A percentile compares a stretch with the other conserved stretches of the same genome.
Conservation (phyloP, 441 rosid species). For the Metrosideros polymorpha region DNA sequence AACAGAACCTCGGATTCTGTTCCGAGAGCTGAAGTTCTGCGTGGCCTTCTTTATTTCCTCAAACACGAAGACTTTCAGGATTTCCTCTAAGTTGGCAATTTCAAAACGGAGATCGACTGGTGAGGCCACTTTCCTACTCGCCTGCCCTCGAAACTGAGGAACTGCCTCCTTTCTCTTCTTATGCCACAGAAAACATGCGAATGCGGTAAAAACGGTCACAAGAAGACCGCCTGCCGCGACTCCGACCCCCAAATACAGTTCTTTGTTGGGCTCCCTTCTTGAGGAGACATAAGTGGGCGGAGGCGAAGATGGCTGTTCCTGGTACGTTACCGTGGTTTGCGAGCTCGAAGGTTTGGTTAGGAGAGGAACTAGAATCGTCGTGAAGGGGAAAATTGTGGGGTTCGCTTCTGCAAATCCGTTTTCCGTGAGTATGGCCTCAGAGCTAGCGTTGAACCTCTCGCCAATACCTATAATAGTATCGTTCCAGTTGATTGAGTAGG, state of each 20-base stretch:
- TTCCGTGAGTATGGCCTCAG: constrained; percentile 14
- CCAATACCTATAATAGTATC: constrained; percentile 17
- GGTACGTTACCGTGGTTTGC: constrained; percentile 5
- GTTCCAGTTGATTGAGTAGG: constrained; percentile 16
- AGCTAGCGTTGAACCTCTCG: constrained; percentile 21
- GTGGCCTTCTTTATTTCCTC: constrained; percentile 29
- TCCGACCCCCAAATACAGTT: constrained; percentile 11
- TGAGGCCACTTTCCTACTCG: background rate
- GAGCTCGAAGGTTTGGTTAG: constrained; percentile 17
- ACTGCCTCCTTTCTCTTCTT: constrained; percentile 1
- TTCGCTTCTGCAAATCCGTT: constrained; percentile 22
- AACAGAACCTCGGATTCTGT: constrained; percentile 28
- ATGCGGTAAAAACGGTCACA: constrained; percentile 3
- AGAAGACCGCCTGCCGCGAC: constrained; percentile 16
- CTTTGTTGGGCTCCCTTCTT: constrained; percentile 3
- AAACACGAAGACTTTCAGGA: constrained; percentile 18
- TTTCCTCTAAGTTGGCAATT: constrained; percentile 33
- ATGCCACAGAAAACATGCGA: background rate
- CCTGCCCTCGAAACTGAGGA: background rate
- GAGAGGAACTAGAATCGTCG: constrained; percentile 38
- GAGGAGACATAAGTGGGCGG: background rate
- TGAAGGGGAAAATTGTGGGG: constrained; percentile 13
- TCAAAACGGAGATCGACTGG: constrained; percentile 23
- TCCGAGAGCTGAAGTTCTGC: constrained; percentile 21
- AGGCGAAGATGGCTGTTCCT: constrained; percentile 2